A percentile compares a stretch with the other conserved stretches of the same genome.
Conservation (phyloP, 2,329 filamentous ascomycete species). For the Aspergillus eucalypticola region DNA sequence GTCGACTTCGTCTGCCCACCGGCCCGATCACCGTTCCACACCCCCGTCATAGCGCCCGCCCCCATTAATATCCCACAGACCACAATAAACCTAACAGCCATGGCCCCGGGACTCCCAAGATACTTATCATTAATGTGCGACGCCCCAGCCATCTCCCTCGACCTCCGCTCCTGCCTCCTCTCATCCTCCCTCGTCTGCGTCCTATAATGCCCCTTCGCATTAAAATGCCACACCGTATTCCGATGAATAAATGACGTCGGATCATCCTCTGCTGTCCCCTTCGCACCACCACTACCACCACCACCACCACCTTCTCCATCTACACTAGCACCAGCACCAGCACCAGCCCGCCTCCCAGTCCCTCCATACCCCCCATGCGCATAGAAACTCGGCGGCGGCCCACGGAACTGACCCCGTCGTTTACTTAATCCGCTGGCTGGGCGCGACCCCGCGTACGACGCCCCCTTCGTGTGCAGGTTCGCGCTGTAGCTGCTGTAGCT, state of each 20-base stretch:
- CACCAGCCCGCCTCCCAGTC: slow-evolving; percentile 12
- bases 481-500: slow-evolving; percentile 56
- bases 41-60: slow-evolving; percentile 31
- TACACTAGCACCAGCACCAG: background rate
- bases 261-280: slow-evolving; percentile 29
- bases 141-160: slow-evolving; percentile 37
- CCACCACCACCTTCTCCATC: slow-evolving; percentile 7
- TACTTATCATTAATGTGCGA: slow-evolving; percentile 23
- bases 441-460: slow-evolving; percentile 58
- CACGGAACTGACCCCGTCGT: slow-evolving; percentile 72
- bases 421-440: slow-evolving; percentile 79
- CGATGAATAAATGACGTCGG: slow-evolving; percentile 40
- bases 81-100: slow-evolving; percentile 38
- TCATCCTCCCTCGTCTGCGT: slow-evolving; percentile 69
- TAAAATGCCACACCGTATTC: slow-evolving; percentile 73
- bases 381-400: slow-evolving; percentile 89
- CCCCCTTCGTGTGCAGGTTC: slow-evolving; percentile 31
- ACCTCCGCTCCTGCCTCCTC: slow-evolving; percentile 48
- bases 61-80: slow-evolving; percentile 42
- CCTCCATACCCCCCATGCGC: slow-evolving; percentile 74
- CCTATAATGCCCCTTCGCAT: slow-evolving; percentile 68
- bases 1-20: background rate
- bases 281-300: slow-evolving; percentile 11
- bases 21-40: slow-evolving; percentile 20
- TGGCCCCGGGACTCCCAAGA: slow-evolving; percentile 27